Evolutionary conservation across 2,329 filamentous ascomycete genomes (phyloP).

Genomic region (Neofusicoccum ribis): DNA sequence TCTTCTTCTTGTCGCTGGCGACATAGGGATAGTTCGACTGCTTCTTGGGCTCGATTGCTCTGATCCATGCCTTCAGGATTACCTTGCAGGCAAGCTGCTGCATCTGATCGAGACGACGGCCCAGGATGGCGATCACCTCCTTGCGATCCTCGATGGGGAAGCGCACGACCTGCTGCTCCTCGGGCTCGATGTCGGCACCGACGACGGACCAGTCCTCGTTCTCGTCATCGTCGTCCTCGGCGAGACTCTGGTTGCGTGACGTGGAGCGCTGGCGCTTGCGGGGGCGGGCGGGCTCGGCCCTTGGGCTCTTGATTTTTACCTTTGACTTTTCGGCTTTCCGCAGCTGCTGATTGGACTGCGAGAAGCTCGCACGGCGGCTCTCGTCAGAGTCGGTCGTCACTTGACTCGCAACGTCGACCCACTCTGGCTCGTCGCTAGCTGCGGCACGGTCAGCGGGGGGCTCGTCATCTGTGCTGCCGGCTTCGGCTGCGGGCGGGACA

Average conservation of each 20-base stretch:
- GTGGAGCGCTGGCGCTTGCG: conserved; percentile 19
- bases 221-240: conserved; percentile 17
- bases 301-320: conserved; percentile 11
- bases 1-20: conserved; percentile 59
- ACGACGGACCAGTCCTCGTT: conserved; percentile 16
- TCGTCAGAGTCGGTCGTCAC: conserved; percentile 19
- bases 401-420: conserved; percentile 13
- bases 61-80: conserved; percentile 75
- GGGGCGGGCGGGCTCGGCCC: neutral
- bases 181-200: conserved; percentile 7
- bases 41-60: conserved; percentile 74
- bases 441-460: conserved; percentile 17
- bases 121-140: conserved; percentile 1
- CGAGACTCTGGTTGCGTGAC: conserved; percentile 18
- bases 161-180: neutral
- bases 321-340: conserved; percentile 12
- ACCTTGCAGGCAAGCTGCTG: conserved; percentile 72
- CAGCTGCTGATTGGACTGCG: conserved; percentile 4
- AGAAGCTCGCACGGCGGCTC: conserved; percentile 15
- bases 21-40: conserved; percentile 74
- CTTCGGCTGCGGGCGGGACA: conserved; percentile 11
- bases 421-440: conserved; percentile 17
- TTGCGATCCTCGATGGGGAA: conserved; percentile 12
- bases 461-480: neutral
- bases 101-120: conserved; percentile 59